phyloP scores from a whole-genome alignment of 768 basidiomycete genomes.

The Termitomyces sp. region DNA sequence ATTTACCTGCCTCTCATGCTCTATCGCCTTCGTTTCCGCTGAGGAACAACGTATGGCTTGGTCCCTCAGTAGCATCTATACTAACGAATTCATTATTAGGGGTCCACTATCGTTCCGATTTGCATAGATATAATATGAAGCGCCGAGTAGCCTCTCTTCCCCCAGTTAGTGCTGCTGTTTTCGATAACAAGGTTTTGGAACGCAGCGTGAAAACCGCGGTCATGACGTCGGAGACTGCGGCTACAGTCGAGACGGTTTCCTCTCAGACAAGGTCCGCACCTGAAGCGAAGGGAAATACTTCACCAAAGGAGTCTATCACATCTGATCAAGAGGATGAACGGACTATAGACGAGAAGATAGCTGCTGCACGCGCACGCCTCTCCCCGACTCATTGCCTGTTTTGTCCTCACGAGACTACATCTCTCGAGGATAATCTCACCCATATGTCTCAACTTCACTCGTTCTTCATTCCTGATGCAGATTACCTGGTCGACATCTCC shows the following conservation, averaged over 20 bases:
- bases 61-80: background rate
- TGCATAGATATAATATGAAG: constrained; percentile 98
- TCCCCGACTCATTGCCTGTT: constrained; percentile 79
- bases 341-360: constrained; percentile 73
- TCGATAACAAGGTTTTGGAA: constrained; percentile 88
- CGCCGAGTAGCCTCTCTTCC: constrained; percentile 88
- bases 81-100: constrained; percentile 39
- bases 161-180: constrained; percentile 72
- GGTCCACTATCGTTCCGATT: constrained; percentile 87
- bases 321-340: constrained; percentile 45
- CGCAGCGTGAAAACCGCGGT: constrained; percentile 73
- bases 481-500: constrained; percentile 79
- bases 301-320: constrained; percentile 29
- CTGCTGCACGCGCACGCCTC: constrained; percentile 62
- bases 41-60: constrained; percentile 74
- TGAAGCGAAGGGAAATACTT: constrained; percentile 7
- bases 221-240: constrained; percentile 31
- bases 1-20: constrained; percentile 90
- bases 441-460: constrained; percentile 91
- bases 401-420: constrained; percentile 52
- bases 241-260: background rate
- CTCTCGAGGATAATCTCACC: constrained; percentile 62
- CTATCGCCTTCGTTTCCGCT: constrained; percentile 79
- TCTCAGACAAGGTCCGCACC: constrained; percentile 10
- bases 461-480: constrained; percentile 94